Evolutionary conservation across 805 yeast species (phyloP).

Genomic region (Debaryomyces tyrocola): DNA sequence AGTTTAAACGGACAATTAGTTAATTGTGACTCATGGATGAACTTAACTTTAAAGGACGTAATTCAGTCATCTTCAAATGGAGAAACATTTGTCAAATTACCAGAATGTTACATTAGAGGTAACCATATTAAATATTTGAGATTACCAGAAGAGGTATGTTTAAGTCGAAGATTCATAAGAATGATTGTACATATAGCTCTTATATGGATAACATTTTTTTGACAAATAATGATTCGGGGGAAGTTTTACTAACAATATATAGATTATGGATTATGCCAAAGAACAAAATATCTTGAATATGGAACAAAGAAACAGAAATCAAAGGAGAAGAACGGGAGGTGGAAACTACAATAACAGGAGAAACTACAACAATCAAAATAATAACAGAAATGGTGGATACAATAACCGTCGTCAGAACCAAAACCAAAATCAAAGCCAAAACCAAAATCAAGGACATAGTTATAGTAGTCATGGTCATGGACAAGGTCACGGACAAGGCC

Average conservation of each 20-base stretch:
- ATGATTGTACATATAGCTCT: background rate
- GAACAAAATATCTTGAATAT: constrained; percentile 56
- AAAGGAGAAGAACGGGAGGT: constrained; percentile 39
- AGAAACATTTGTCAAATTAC: constrained; percentile 58
- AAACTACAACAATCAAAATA: constrained; percentile 21
- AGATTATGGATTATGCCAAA: constrained; percentile 70
- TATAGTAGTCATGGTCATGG: background rate
- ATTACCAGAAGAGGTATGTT: constrained; percentile 58
- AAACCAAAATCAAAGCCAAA: constrained; percentile 5
- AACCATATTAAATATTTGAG: constrained; percentile 77
- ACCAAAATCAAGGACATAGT: background rate
- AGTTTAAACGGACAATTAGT: constrained; percentile 79
- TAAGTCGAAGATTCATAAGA: background rate
- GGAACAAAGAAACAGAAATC: constrained; percentile 50
- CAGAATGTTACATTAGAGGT: constrained; percentile 82
- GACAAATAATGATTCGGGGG: background rate
- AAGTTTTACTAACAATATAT: constrained; percentile 1
- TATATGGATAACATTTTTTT: background rate
- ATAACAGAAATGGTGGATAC: constrained; percentile 14
- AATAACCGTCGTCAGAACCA: constrained; percentile 10
- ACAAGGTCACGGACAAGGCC: constrained; percentile 1
- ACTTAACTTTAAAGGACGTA: constrained; percentile 77
- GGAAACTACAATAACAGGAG: constrained; percentile 27
- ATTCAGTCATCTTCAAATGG: constrained; percentile 65
- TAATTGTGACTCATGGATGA: constrained; percentile 96